Conservation (phyloP, 345 rosid species). For the Clarkia xantiana region DNA sequence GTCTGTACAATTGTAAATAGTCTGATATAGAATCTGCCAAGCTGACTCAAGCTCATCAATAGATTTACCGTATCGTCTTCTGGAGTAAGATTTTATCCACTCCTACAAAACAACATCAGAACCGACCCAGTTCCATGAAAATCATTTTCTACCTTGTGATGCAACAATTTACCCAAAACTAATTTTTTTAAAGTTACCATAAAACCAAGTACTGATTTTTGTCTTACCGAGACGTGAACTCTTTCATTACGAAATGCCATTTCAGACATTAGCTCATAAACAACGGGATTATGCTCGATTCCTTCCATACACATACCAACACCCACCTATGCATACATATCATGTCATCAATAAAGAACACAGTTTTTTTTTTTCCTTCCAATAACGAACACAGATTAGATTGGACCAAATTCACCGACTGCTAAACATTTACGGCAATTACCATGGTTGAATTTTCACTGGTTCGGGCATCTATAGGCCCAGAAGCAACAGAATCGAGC, state of each 20-base stretch:
- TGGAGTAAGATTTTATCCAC: constrained; percentile 70
- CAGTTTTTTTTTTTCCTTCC: too few relatives aligned
- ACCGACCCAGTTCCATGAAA: not conserved
- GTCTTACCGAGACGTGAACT: constrained; percentile 51
- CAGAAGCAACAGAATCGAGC: constrained; percentile 67
- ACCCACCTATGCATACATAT: constrained; percentile 43
- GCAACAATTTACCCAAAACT: not conserved
- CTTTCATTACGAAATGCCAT: constrained; percentile 76
- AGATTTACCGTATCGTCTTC: constrained; percentile 70
- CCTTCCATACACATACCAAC: constrained; percentile 99
- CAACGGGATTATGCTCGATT: constrained; percentile 89
- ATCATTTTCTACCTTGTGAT: too few relatives aligned
- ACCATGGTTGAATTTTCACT: constrained; percentile 90
- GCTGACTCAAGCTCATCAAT: constrained; percentile 43
- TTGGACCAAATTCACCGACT: too few relatives aligned
- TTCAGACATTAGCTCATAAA: constrained; percentile 85
- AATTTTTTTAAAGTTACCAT: not conserved
- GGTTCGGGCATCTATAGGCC: constrained; percentile 66
- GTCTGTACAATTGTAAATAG: constrained; percentile 78
- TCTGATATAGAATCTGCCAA: constrained; percentile 71
- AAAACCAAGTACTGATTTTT: not conserved
- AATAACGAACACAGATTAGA: too few relatives aligned
- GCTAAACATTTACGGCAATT: constrained; percentile 6
- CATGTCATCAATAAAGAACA: not conserved
- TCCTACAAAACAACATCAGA: constrained; percentile 29